A percentile compares a stretch with the other conserved stretches of the same genome.
Conservation (phyloP, 2,329 filamentous ascomycete species). For the Exophiala bonariae region DNA sequence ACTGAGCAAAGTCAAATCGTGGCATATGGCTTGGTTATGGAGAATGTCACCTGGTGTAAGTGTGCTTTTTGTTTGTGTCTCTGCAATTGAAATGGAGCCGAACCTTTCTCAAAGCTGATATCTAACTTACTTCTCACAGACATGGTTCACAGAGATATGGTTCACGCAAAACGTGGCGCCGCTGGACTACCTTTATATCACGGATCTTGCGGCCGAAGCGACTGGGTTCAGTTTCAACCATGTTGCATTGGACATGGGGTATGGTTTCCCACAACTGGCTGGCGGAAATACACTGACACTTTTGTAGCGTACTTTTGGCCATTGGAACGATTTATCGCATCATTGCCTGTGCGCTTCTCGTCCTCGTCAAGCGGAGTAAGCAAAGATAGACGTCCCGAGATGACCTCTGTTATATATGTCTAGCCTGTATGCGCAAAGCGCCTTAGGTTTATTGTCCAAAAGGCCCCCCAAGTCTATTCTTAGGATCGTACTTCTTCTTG, state of each 20-base stretch:
- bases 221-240: background rate
- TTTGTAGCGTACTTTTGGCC: background rate
- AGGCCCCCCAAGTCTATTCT: conserved; percentile 14
- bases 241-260: background rate
- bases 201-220: background rate
- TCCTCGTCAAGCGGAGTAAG: conserved; percentile 2
- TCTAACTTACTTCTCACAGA: background rate
- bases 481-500: conserved; percentile 12
- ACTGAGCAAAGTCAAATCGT: conserved; percentile 2
- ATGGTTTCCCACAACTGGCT: background rate
- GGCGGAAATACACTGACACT: background rate
- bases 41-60: conserved; percentile 2
- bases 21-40: conserved; percentile 4
- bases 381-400: too few species aligned
- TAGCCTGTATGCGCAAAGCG: too few species aligned
- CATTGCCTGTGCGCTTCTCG: background rate
- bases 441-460: conserved; percentile 1
- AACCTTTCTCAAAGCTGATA: background rate
- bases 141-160: conserved; percentile 3
- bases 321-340: conserved; percentile 1
- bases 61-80: background rate
- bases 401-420: too few species aligned
- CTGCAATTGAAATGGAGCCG: background rate
- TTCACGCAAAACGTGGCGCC: conserved; percentile 1
- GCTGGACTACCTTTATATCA: background rate